A percentile compares a stretch with the other conserved stretches of the same genome.
Conservation (phyloP, 495 filamentous ascomycete species). For the Astrocystis sublimbata region DNA sequence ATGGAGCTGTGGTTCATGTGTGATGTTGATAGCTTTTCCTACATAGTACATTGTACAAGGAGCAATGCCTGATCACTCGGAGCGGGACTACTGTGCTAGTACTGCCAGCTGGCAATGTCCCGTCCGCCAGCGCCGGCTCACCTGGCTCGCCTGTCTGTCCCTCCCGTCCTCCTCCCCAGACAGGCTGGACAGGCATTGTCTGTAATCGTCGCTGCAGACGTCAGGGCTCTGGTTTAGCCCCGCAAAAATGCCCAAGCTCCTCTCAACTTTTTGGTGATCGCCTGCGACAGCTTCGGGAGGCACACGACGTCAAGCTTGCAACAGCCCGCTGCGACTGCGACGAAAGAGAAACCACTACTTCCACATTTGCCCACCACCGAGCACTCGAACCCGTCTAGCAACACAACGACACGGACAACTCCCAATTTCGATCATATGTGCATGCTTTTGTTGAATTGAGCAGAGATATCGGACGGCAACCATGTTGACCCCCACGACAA, state of each 20-base stretch:
- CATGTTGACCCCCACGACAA: constrained; percentile 33
- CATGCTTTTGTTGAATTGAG: neutral
- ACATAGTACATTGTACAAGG: neutral
- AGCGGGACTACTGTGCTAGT: neutral
- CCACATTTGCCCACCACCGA: constrained; percentile 9
- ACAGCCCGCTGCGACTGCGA: constrained; percentile 1
- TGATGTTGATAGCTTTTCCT: neutral
- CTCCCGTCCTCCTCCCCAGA: neutral
- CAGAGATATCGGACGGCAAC: constrained; percentile 20
- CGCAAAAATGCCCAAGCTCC: constrained; percentile 18
- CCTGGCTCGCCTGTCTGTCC: too few relatives aligned
- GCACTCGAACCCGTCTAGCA: too few relatives aligned
- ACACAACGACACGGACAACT: neutral
- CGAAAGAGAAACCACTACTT: constrained; percentile 15
- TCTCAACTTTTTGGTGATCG: constrained; percentile 13
- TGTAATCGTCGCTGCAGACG: neutral
- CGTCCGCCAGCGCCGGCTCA: neutral
- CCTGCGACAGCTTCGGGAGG: constrained; percentile 4
- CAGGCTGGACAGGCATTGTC: too few relatives aligned
- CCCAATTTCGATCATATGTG: neutral
- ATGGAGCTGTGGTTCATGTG: neutral
- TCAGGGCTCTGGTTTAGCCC: too few relatives aligned
- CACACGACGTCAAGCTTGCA: constrained; percentile 18
- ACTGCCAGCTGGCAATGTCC: constrained; percentile 1
- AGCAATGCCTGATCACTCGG: neutral